Evolutionary conservation across 2,329 filamentous ascomycete genomes (phyloP), one percentile per base, ranked within the genome.

Genomic region (Dactylellina cionopaga): DNA sequence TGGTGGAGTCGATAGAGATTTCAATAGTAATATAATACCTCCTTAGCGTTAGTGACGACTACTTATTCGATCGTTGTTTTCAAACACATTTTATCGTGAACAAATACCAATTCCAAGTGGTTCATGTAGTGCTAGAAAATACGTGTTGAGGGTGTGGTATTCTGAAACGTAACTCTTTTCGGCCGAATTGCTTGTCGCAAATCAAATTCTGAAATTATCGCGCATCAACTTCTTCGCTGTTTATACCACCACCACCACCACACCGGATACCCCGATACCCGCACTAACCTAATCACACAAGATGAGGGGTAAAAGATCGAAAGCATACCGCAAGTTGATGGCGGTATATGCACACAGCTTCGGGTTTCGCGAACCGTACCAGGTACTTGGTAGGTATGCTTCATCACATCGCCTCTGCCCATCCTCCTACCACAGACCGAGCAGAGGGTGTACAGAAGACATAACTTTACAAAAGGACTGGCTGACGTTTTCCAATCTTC

Each of bases 301-400:
- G 51, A 90, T 90, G 87, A 84, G 87, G 78, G 88, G 88, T 59
- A 91, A 91, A 81, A 84, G 87, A 71, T 85, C 84, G 41, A 89
- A 91, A 81, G 88, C 90, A 77, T 92, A 92, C 80, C 87, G 89
- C 79, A 97, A 97, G 88, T 88, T 97, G 78, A 96, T 99, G 89
- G 89, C 92, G 81, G 90, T 94, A 79, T 96, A 93, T 85, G 88
- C 89, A 79, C 86, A 94, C 80, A 89, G 88, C 72, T 97, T 96
- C 80, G 90, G 90, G 72, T 97, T 97, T 81, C 91, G 93, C 76
- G 91, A 95, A 82, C 92, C 95, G 9, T 98, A 97, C 82, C 95
- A 98, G 82, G 89, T 96, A 55, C 83, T 96, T 43, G 84, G 88
- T 90, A 82, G 66, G 83, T 78, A 68, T 15, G 74, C 74, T 65